A percentile compares a stretch with the other conserved stretches of the same genome.
Conservation (phyloP, 352 stramenopile species). For the Peronospora belbahrii region DNA sequence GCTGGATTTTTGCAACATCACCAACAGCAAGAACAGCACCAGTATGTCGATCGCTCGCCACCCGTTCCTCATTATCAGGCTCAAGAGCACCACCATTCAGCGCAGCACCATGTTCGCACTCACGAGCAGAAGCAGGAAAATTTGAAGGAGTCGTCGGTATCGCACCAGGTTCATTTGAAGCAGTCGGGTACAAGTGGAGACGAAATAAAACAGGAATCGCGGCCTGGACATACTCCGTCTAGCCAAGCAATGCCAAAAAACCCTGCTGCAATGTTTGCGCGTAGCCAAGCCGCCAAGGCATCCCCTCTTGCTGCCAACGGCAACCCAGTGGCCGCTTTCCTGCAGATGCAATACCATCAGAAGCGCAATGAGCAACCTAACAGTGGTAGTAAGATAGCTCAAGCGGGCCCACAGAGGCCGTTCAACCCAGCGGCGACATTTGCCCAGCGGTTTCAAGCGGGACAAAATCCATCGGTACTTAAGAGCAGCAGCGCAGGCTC, state of each 20-base stretch:
- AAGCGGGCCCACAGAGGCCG: slow-evolving; percentile 17
- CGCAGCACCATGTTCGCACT: slow-evolving; percentile 5
- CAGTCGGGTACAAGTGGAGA: slow-evolving; percentile 4
- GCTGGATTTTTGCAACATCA: slow-evolving; percentile 33
- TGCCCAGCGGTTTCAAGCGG: slow-evolving; percentile 41
- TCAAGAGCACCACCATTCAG: slow-evolving; percentile 12
- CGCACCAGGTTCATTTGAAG: slow-evolving; percentile 16
- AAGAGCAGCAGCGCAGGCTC: slow-evolving; percentile 17
- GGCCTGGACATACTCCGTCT: neutral
- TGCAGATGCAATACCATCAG: slow-evolving; percentile 48
- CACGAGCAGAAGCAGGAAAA: slow-evolving; percentile 28
- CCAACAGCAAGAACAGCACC: slow-evolving; percentile 20
- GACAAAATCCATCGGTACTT: slow-evolving; percentile 36
- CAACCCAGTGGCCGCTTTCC: slow-evolving; percentile 48
- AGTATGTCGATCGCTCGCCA: slow-evolving; percentile 16
- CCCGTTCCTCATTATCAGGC: slow-evolving; percentile 14
- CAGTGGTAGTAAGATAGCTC: slow-evolving; percentile 8
- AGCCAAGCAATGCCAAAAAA: slow-evolving; percentile 29
- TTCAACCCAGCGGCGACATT: slow-evolving; percentile 53
- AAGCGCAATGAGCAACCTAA: slow-evolving; percentile 17
- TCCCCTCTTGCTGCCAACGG: slow-evolving; percentile 5
- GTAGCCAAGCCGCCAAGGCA: slow-evolving; percentile 28
- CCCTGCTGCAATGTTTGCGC: slow-evolving; percentile 54
- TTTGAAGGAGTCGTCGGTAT: slow-evolving; percentile 18
- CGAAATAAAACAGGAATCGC: slow-evolving; percentile 12